Evolutionary conservation across 129 eudicot species (phyloP).

Genomic region (Logfia minima): DNA sequence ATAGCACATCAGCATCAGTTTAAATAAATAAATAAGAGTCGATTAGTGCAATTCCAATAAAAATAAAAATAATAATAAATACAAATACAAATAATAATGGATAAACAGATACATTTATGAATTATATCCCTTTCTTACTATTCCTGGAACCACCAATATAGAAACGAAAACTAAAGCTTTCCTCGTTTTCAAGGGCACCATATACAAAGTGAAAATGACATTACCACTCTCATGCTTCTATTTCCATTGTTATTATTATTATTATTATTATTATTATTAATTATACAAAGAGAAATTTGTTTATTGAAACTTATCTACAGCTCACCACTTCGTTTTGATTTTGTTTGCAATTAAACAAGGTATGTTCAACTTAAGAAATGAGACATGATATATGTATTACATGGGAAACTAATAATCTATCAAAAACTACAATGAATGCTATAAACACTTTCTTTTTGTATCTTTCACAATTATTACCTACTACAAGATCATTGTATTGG

Average conservation of each 20-base stretch:
- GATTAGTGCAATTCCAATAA: background rate
- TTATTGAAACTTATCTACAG: too few relatives aligned
- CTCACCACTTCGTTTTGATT: too few relatives aligned
- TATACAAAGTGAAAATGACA: conserved; percentile 35
- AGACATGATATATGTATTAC: too few relatives aligned
- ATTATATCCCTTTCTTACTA: conserved; percentile 16
- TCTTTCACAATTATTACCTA: too few relatives aligned
- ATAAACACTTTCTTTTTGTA: too few relatives aligned
- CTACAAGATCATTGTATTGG: too few relatives aligned
- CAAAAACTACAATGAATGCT: too few relatives aligned
- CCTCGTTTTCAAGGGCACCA: conserved; percentile 45
- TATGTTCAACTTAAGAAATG: too few relatives aligned
- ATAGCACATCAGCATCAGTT: background rate
- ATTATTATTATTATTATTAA: too few relatives aligned
- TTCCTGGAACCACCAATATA: conserved; percentile 21
- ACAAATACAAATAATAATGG: background rate
- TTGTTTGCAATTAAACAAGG: too few relatives aligned
- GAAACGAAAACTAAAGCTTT: conserved; percentile 33
- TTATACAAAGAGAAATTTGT: too few relatives aligned
- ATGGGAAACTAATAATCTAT: too few relatives aligned
- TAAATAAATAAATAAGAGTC: background rate
- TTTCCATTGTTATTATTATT: background rate
- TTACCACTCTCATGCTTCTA: conserved; percentile 24
- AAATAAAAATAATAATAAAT: background rate
- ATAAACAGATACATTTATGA: background rate